phyloP scores from a whole-genome alignment of 2,329 filamentous ascomycete genomes.

The Botrytis fragariae region DNA sequence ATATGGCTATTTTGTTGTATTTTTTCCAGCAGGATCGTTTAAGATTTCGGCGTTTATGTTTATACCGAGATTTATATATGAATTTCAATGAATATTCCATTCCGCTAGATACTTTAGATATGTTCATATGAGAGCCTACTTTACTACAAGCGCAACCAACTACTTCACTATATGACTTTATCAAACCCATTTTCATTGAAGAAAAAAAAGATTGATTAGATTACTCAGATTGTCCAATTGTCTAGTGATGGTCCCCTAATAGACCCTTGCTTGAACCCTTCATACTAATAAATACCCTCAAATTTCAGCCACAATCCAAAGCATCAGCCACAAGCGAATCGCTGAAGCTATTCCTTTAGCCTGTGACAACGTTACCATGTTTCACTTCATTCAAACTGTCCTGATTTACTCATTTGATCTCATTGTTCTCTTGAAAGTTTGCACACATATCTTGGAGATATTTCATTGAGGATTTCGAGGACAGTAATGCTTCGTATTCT shows the following conservation, averaged over 20 bases:
- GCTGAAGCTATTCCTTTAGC: conserved; percentile 4
- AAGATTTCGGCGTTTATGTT: neutral
- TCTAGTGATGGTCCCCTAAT: neutral
- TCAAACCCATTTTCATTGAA: neutral
- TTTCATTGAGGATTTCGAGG: neutral
- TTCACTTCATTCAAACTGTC: conserved; percentile 1
- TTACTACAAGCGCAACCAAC: neutral
- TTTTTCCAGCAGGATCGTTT: neutral
- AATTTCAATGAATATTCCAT: neutral
- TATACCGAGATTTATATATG: neutral
- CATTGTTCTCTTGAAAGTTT: neutral
- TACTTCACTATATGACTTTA: neutral
- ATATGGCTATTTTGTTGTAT: neutral
- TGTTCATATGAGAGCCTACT: neutral
- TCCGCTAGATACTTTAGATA: neutral
- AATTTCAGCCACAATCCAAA: conserved; percentile 4
- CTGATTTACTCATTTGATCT: neutral
- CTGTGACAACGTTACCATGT: conserved; percentile 6
- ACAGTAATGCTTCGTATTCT: neutral
- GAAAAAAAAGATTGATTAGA: neutral
- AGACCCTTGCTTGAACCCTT: neutral
- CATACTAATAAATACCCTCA: neutral
- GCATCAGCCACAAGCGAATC: neutral
- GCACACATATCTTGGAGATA: neutral
- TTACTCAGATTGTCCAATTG: neutral